Conservation (phyloP, 1,139 yeast species). For the Yamadazyma oceani region DNA sequence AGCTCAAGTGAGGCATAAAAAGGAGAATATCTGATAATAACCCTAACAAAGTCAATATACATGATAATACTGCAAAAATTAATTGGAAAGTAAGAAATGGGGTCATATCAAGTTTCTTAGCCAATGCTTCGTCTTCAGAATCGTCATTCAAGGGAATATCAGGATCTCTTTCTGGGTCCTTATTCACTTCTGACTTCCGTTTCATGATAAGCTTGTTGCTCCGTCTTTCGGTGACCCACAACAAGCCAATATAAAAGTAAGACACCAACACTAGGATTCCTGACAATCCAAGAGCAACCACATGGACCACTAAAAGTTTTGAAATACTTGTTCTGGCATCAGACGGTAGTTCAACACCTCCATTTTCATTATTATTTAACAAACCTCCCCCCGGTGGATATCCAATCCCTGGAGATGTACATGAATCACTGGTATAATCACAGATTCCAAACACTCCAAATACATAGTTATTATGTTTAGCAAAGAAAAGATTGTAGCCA, state of each 20-base stretch:
- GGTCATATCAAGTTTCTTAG: constrained; percentile 23
- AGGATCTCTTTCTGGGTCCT: background rate
- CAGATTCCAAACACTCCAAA: constrained; percentile 51
- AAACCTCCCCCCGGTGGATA: constrained; percentile 23
- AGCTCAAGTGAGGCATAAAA: constrained; percentile 41
- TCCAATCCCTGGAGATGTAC: constrained; percentile 39
- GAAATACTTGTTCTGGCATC: constrained; percentile 42
- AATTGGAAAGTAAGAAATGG: constrained; percentile 36
- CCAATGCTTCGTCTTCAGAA: background rate
- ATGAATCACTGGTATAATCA: constrained; percentile 24
- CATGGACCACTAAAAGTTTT: constrained; percentile 45
- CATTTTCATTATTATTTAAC: constrained; percentile 20
- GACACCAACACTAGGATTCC: constrained; percentile 21
- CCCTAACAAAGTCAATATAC: constrained; percentile 39
- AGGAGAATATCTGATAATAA: constrained; percentile 42
- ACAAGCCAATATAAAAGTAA: constrained; percentile 1
- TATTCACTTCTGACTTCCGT: background rate
- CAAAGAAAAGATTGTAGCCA: constrained; percentile 26
- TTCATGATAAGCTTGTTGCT: constrained; percentile 1
- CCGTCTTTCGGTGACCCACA: constrained; percentile 7
- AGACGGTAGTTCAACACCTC: constrained; percentile 40
- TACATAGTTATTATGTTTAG: constrained; percentile 31
- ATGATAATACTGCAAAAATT: constrained; percentile 32
- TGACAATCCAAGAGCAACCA: constrained; percentile 41
- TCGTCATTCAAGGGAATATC: background rate